These are phyloP conservation scores for Yamadazyma friedrichii DNA, from an alignment of 1,139 yeast genomes.

Conservation along the genomic window DNA sequence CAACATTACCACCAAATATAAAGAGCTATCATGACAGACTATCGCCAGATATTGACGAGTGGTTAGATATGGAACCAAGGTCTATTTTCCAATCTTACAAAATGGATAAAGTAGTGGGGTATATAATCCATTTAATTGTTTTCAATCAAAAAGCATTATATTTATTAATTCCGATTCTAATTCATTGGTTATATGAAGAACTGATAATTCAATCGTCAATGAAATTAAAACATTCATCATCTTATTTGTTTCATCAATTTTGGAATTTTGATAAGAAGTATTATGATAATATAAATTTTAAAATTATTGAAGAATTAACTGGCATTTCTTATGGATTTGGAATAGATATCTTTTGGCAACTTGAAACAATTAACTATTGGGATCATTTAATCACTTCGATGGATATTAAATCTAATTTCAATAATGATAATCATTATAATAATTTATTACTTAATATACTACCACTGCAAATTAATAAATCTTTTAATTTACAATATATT, in stretches of 20 bases:
- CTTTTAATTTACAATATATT: neutral
- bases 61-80: conserved; percentile 35
- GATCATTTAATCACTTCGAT: conserved; percentile 19
- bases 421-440: conserved; percentile 10
- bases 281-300: conserved; percentile 19
- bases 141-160: conserved; percentile 29
- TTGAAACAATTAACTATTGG: conserved; percentile 33
- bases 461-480: neutral
- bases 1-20: conserved; percentile 24
- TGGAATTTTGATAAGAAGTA: conserved; percentile 23
- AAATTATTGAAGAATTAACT: conserved; percentile 18
- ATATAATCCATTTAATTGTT: conserved; percentile 32
- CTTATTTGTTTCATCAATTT: conserved; percentile 24
- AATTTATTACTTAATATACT: conserved; percentile 10
- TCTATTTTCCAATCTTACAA: conserved; percentile 21
- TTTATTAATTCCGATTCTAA: conserved; percentile 31
- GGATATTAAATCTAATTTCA: conserved; percentile 13
- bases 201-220: conserved; percentile 9
- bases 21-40: conserved; percentile 21
- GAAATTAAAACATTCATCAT: conserved; percentile 10
- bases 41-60: conserved; percentile 36
- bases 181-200: conserved; percentile 39
- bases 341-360: conserved; percentile 26
- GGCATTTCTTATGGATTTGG: conserved; percentile 13
- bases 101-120: conserved; percentile 30